Conservation (phyloP, 768 basidiomycete species). For the Exsudoporus frostii region DNA sequence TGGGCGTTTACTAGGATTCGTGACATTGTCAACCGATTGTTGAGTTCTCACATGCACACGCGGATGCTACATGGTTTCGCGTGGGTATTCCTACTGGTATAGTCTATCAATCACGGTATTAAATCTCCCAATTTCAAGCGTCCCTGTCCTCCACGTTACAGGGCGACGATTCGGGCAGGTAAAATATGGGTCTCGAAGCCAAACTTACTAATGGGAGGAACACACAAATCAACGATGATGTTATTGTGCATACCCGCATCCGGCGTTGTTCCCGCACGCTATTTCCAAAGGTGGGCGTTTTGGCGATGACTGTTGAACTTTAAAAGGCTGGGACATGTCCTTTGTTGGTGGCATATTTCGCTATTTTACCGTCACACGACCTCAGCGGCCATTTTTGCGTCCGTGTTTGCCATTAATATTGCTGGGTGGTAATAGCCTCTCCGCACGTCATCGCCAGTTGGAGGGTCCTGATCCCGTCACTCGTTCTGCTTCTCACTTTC, state of each 20-base stretch:
- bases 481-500: not conserved
- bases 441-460: not conserved
- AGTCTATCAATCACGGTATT: constrained; percentile 12
- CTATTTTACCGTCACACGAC: not conserved
- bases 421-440: not conserved
- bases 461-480: not conserved
- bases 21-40: constrained; percentile 1
- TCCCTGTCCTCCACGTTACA: constrained; percentile 9
- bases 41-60: constrained; percentile 3
- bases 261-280: not conserved
- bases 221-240: constrained; percentile 5
- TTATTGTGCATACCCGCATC: constrained; percentile 19
- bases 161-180: not conserved
- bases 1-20: not conserved
- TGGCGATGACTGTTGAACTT: constrained; percentile 5
- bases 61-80: constrained; percentile 13
- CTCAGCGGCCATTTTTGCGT: not conserved
- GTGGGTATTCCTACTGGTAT: constrained; percentile 13
- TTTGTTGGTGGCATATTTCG: not conserved
- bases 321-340: constrained; percentile 8
- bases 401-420: not conserved
- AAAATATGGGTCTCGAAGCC: not conserved
- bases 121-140: constrained; percentile 15
- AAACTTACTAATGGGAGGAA: constrained; percentile 1
- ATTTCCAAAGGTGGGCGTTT: constrained; percentile 10